These are phyloP conservation scores for Oryza officinalis DNA, from an alignment of 176 grass and related monocot species.

Conservation along the genomic window DNA sequence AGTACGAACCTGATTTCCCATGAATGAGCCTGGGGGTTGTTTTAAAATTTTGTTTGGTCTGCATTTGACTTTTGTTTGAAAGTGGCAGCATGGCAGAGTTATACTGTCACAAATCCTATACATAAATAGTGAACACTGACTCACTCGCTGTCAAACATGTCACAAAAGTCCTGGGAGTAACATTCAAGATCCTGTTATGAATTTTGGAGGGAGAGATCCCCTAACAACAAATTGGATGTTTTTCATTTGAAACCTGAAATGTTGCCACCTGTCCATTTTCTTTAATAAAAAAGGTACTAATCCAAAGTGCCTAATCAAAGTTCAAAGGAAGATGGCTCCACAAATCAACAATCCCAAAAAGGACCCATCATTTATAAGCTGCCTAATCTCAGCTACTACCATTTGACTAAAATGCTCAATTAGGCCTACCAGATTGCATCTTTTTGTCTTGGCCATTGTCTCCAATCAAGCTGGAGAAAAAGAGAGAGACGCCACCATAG, in stretches of 20 bases:
- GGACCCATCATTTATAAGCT: not conserved
- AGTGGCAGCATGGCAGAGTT: not conserved
- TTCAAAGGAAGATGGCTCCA: not conserved
- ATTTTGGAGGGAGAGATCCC: not conserved
- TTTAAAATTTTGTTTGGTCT: not conserved
- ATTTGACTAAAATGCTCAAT: slow-evolving; percentile 3
- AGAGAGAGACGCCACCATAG: not conserved
- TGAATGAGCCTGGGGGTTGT: not conserved
- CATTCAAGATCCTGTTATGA: too few relatives aligned
- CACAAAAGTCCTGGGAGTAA: too few relatives aligned
- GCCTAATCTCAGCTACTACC: not conserved
- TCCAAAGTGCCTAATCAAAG: not conserved
- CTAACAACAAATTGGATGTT: not conserved
- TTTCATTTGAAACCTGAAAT: not conserved
- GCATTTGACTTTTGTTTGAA: not conserved
- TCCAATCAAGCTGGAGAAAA: slow-evolving; percentile 2
- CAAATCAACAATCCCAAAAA: not conserved
- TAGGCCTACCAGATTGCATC: not conserved
- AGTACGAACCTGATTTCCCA: not conserved
- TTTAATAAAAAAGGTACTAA: not conserved
- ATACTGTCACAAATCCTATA: not conserved
- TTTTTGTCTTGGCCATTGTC: not conserved
- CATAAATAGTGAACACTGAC: too few relatives aligned
- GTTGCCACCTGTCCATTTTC: not conserved
- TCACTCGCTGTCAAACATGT: too few relatives aligned